phyloP scores from a whole-genome alignment of 2,329 filamentous ascomycete genomes.

The Taxawa tesnikishii region DNA sequence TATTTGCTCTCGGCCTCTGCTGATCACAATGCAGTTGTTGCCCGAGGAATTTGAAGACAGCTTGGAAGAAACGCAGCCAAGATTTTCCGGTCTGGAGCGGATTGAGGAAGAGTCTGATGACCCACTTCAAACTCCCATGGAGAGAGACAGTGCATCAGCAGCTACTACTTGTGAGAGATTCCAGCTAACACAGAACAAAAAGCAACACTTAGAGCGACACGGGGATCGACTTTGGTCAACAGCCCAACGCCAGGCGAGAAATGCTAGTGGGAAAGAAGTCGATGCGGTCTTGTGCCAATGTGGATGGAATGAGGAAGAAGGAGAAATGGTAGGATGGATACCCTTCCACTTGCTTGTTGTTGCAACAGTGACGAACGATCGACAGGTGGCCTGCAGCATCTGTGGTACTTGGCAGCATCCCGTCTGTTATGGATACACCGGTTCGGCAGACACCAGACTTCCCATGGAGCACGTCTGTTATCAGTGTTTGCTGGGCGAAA shows the following conservation, averaged over 20 bases:
- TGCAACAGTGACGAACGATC: no score
- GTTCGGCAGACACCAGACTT: constrained; percentile 18
- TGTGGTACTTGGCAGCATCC: constrained; percentile 28
- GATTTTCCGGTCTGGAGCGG: no score
- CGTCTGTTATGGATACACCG: constrained; percentile 27
- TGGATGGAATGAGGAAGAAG: not conserved
- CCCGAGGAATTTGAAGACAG: not conserved
- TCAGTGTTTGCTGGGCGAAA: constrained; percentile 22
- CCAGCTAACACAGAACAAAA: not conserved
- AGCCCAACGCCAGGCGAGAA: not conserved
- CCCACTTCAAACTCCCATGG: no score
- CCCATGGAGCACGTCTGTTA: constrained; percentile 28
- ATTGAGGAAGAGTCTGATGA: no score
- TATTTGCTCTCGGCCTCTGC: no score
- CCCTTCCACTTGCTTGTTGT: no score
- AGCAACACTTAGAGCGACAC: not conserved
- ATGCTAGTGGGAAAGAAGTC: not conserved
- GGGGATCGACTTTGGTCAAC: not conserved
- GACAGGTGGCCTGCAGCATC: constrained; percentile 25
- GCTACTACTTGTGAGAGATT: no score
- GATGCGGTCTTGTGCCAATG: not conserved
- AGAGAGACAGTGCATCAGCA: no score
- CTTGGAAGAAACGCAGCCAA: not conserved
- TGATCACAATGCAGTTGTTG: no score
- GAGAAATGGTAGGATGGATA: not conserved